Evolutionary conservation across 352 stramenopile species (phyloP), one percentile per base, ranked within the genome.

Genomic region (Phytophthora rubi): DNA sequence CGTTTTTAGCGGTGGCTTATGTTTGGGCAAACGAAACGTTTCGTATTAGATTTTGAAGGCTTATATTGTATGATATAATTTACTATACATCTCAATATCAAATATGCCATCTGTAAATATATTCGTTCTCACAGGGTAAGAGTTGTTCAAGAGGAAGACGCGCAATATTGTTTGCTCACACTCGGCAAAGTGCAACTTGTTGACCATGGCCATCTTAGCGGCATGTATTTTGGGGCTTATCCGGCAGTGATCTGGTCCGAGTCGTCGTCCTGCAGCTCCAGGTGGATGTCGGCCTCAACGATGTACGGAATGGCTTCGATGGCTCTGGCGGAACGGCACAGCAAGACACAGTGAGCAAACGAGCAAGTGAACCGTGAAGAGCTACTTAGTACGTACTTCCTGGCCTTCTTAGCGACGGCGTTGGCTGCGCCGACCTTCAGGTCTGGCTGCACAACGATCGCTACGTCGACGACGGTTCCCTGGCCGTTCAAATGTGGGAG

Each of bases 221-320:
- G 23, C 23, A 26, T 26, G 23, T 3, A 39, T 55, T 55, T 12
- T 35, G 23, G 18, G 49, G 9, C 18, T 53, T 53, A 53, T 8
- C 8, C 47, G 5, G 47, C 23, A 9, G 32, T 8, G 21, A 16
- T 47, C 30, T 54, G 45, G 23, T 86, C 79, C 15, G 35, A 65
- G 54, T 91, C 82, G 21, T 82, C 78, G 55, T 93, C 86, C 35
- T 81, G 79, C 5, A 95, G 80, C 63, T 95, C 88, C n/a, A 95
- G 58, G 60, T 95, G 88, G 53, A 95, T 93, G 52, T 95, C 88
- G 2, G 88, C 88, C 55, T 92, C 81, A 0, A 82, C 80, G 15
- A 95, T 86, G 53, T 94, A 95, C 35, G 86, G 68, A 45, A 95
- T 91, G 15, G 74, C 68, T 75, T 95, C 88, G 35, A 95, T 93